Evolutionary conservation across 169 alveolate species (phyloP).

Genomic region (Cryptosporidium baileyi): DNA sequence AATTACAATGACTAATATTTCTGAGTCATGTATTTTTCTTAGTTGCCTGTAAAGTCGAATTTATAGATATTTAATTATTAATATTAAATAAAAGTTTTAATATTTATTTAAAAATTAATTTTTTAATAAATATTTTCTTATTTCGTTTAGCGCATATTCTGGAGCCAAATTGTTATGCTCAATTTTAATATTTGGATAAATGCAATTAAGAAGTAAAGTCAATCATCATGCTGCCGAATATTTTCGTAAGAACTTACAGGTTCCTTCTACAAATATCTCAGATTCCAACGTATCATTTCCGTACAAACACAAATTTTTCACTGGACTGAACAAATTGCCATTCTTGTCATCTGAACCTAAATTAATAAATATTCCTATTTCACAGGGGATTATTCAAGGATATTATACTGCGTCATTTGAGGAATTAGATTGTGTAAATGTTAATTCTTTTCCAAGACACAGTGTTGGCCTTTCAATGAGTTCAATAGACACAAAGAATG

Average conservation of each 20-base stretch:
- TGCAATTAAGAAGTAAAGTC: conserved; percentile 30
- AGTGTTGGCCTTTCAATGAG: conserved; percentile 3
- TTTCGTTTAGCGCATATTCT: no score
- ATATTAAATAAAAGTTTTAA: no score
- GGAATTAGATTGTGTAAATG: not conserved
- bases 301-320: conserved; percentile 50
- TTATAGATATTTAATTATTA: no score
- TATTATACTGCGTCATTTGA: conserved; percentile 8
- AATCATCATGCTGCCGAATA: conserved; percentile 31
- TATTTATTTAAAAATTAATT: no score
- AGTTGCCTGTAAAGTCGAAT: no score
- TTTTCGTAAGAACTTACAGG: conserved; percentile 7
- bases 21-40: no score
- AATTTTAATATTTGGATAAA: no score
- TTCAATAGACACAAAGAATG: not conserved
- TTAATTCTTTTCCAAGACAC: conserved; percentile 18
- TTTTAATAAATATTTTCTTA: no score
- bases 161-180: no score
- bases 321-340: conserved; percentile 36
- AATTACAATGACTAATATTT: no score
- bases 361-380: conserved; percentile 25
- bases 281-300: conserved; percentile 60
- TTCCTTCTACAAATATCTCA: conserved; percentile 11
- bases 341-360: conserved; percentile 48
- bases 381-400: conserved; percentile 16